A percentile compares a stretch with the other conserved stretches of the same genome.
phyloP scores from a whole-genome alignment of 768 basidiomycete species.

The Inosperma sp. region DNA sequence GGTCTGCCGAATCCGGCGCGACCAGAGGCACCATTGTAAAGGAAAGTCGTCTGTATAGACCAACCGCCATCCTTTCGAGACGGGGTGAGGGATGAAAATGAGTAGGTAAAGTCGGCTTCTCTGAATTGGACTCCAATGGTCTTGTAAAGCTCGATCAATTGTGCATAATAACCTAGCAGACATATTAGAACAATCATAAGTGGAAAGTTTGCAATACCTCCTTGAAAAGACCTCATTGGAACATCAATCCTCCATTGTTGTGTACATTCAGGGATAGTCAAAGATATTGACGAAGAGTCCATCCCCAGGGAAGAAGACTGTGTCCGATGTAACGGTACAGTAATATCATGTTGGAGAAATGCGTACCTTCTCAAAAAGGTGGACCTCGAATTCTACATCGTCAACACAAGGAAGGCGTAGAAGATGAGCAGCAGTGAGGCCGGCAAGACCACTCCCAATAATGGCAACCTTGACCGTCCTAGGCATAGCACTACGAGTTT shows the following conservation, averaged over 20 bases:
- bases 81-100: conserved; percentile 52
- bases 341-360: not conserved
- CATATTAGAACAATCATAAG: not conserved
- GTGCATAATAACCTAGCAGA: conserved; percentile 63
- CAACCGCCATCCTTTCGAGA: conserved; percentile 16
- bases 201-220: conserved; percentile 35
- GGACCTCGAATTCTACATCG: conserved; percentile 56
- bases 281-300: conserved; percentile 58
- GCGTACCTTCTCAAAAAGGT: conserved; percentile 69
- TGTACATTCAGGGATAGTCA: conserved; percentile 33
- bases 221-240: conserved; percentile 80
- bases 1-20: conserved; percentile 50
- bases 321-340: not conserved
- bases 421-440: conserved; percentile 63
- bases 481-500: conserved; percentile 22
- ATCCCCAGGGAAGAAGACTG: conserved; percentile 59
- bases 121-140: conserved; percentile 56
- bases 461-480: conserved; percentile 59
- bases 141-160: conserved; percentile 62
- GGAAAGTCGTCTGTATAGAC: conserved; percentile 45
- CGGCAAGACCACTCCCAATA: conserved; percentile 69
- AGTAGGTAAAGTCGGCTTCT: conserved; percentile 60
- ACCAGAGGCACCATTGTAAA: conserved; percentile 65
- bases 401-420: conserved; percentile 34
- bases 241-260: conserved; percentile 62